Evolutionary conservation across 768 basidiomycete genomes (phyloP).

Genomic region (Kwoniella dendrophila): DNA sequence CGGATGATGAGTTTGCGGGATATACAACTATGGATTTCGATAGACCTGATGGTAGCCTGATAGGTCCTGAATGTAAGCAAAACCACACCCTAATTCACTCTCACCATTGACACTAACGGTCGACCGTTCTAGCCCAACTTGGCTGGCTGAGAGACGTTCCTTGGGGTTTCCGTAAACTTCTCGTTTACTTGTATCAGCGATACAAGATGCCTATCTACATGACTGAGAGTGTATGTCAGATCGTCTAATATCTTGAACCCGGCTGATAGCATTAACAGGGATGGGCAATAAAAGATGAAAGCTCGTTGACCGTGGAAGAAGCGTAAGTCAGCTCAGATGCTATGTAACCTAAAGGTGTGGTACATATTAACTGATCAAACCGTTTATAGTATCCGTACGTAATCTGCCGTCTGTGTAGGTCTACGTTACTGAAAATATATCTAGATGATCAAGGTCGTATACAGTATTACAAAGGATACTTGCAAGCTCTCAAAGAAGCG

Average conservation of each 20-base stretch:
- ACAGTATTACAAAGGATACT: constrained; percentile 42
- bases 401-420: neutral
- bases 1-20: constrained; percentile 37
- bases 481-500: constrained; percentile 33
- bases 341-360: neutral
- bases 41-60: constrained; percentile 34
- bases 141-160: constrained; percentile 47
- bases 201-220: constrained; percentile 50
- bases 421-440: constrained; percentile 14
- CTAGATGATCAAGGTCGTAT: constrained; percentile 46
- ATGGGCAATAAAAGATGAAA: constrained; percentile 36
- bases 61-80: constrained; percentile 39
- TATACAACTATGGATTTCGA: constrained; percentile 33
- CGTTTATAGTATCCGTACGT: constrained; percentile 20
- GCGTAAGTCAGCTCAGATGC: constrained; percentile 28
- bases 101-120: neutral
- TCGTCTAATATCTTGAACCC: neutral
- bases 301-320: constrained; percentile 26
- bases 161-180: constrained; percentile 47
- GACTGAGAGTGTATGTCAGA: constrained; percentile 46
- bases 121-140: constrained; percentile 16
- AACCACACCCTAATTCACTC: neutral
- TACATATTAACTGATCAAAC: constrained; percentile 1
- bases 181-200: constrained; percentile 44
- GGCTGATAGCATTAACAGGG: constrained; percentile 1